Evolutionary conservation across 129 eudicot species (phyloP), one percentile per base, ranked within the genome.

Genomic region (Apium graveolens): DNA sequence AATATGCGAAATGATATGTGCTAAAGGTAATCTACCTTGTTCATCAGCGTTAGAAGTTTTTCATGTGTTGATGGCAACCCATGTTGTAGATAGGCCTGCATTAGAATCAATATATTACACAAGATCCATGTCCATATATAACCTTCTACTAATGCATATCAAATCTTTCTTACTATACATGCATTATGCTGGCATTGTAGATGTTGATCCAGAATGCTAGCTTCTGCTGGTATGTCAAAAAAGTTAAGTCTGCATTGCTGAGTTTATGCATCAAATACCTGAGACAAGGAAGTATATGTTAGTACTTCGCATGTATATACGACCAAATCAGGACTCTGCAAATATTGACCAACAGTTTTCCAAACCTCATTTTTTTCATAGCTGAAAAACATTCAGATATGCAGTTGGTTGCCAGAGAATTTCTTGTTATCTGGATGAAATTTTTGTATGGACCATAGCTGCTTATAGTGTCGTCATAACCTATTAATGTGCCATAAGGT

Each of bases 191-290:
- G 90, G 93, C 89, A 69, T 96, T 96, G 76, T 92, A 92, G 79
- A 92, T 81, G 73, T 96, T 96, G 80, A 96, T 96, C 99, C 97
- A 92, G 83, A 96, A 92, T 76, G 99, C 99, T 84, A 92, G 83
- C 88, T 96, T 96, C 84, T 92, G 97, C 80, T 92, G 92, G 92
- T 96, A 84, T 73, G 86, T 86, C 84, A 92, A 80, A 70, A 73
- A 63, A 60, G 86, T 86, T 77, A 92, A 76, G 81, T 96, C 88
- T 85, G 84, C 88, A 71, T 80, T 84, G 53, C 91, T 80, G 37
- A 95, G 86, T 84, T 88, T 87, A 79, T 92, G 91, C 92, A 92
- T 84, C 90, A 92, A 82, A 77, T 73, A 57, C 83, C 99, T 95
- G 91, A 5, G 71, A 77, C 34, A 81, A 74, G 71, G n/a, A 60